Evolutionary conservation across 805 yeast species (phyloP), one percentile per base, ranked within the genome.

Genomic region (Pichia thaimueangensis): DNA sequence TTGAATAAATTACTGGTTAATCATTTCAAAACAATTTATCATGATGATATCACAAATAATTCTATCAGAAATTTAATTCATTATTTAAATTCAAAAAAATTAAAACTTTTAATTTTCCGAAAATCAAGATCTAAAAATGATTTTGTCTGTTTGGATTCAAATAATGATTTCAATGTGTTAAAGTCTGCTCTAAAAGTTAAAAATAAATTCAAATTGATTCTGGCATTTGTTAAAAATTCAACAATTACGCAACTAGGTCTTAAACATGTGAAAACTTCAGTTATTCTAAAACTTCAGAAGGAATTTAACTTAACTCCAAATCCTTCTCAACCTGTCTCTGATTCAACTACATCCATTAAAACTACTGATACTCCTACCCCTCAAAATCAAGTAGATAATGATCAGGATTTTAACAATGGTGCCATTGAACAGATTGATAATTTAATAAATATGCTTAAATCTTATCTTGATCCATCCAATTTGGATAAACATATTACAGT

Each of bases 81-180:
- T 30, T 46, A 46, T 37, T 23, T 47, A 2, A 23, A 37, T 21
- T 45, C 50, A 7, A 41, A 41, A 22, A 47, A 47, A 21, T 32
- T 47, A 16, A 40, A 39, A 11, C 21, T 45, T 7, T 35, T 45
- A 6, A 11, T 47, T 6, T 43, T 43, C 16, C 42, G 43, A 16
- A 37, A 34, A 27, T 39, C 37, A 15, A 24, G 28, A 20, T 20
- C 34, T 4, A 27, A 33, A 27, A 19, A 33, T 11, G 4, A 6
- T 6, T 35, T 30, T 20, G 22, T 22, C 9, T n/a, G 25, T 6
- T 22, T 40, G 15, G 20, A 27, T 25, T 22, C 35, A 17, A 2
- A 9, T 15, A 13, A 21, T 13, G 39, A 40, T 19, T 40, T 40
- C n/a, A 34, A 29, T 13, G 11, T n/a, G 15, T 36, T 36, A 24